phyloP scores from a whole-genome alignment of 805 yeast species.

The Saccharomycopsis sp. region DNA sequence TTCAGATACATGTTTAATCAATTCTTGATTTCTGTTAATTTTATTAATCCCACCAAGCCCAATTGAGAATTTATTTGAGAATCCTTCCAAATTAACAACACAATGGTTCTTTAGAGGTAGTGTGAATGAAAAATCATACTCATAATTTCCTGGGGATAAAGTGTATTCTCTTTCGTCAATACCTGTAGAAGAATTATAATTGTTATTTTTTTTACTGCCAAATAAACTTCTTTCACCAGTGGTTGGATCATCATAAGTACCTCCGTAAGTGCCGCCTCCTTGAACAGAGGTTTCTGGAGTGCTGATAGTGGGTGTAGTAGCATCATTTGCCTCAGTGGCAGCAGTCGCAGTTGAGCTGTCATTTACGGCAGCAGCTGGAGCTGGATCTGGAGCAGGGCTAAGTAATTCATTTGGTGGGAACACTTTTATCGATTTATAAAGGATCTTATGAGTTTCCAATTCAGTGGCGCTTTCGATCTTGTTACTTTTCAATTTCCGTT shows the following conservation, averaged over 20 bases:
- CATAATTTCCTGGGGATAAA: conserved; percentile 14
- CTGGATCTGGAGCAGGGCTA: not conserved
- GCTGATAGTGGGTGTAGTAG: not conserved
- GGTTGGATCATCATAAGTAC: not conserved
- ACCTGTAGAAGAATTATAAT: not conserved
- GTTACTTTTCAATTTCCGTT: not conserved
- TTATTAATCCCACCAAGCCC: not conserved
- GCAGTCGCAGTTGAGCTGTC: not conserved
- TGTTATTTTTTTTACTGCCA: not conserved
- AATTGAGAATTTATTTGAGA: conserved; percentile 2
- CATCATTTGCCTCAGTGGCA: not conserved
- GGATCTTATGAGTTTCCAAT: conserved; percentile 8
- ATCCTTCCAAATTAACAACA: conserved; percentile 3
- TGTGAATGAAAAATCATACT: conserved; percentile 15
- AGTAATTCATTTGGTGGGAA: conserved; percentile 15
- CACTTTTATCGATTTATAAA: conserved; percentile 6
- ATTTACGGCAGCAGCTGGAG: not conserved
- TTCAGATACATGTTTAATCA: conserved; percentile 12
- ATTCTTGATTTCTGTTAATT: conserved; percentile 4
- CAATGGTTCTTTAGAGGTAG: conserved; percentile 20
- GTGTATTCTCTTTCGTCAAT: conserved; percentile 7
- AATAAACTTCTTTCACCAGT: conserved; percentile 1
- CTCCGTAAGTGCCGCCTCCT: not conserved
- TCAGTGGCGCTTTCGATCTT: not conserved
- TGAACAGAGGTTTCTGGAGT: not conserved